A percentile compares a stretch with the other conserved stretches of the same genome.
Conservation (phyloP, 2,329 filamentous ascomycete genomes). For the Epichloe brachyelytri region DNA sequence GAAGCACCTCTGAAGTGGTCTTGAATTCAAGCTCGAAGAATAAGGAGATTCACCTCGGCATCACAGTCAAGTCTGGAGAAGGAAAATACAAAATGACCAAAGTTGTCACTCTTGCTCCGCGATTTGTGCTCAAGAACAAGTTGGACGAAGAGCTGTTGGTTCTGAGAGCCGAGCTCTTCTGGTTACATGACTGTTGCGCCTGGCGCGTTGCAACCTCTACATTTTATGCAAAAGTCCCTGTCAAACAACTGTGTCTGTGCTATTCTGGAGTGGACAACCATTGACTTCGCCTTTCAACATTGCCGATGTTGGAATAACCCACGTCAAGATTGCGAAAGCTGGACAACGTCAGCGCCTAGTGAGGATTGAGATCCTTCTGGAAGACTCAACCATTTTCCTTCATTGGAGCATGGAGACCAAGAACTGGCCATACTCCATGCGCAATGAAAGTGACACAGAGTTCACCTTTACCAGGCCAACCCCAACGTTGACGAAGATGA, state of each 20-base stretch:
- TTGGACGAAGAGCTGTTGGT: slow-evolving; percentile 79
- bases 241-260: slow-evolving; percentile 85
- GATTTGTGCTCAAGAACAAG: slow-evolving; percentile 91
- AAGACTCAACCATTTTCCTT: slow-evolving; percentile 85
- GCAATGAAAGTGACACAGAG: slow-evolving; percentile 93
- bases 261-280: slow-evolving; percentile 92
- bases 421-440: slow-evolving; percentile 97
- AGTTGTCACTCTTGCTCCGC: slow-evolving; percentile 81
- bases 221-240: slow-evolving; percentile 75
- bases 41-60: slow-evolving; percentile 80
- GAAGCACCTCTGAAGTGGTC: slow-evolving; percentile 79
- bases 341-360: slow-evolving; percentile 82
- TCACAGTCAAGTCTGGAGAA: slow-evolving; percentile 79
- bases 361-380: slow-evolving; percentile 79
- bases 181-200: slow-evolving; percentile 66
- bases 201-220: slow-evolving; percentile 71
- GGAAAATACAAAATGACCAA: slow-evolving; percentile 98
- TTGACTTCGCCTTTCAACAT: slow-evolving; percentile 97
- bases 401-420: slow-evolving; percentile 83
- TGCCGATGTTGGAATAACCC: slow-evolving; percentile 79
- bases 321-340: slow-evolving; percentile 85
- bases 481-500: slow-evolving; percentile 90
- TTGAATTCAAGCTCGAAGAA: slow-evolving; percentile 58
- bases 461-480: slow-evolving; percentile 90
- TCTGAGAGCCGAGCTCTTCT: slow-evolving; percentile 81